Conservation (phyloP, 2,329 filamentous ascomycete species). For the Acarospora socialis region DNA sequence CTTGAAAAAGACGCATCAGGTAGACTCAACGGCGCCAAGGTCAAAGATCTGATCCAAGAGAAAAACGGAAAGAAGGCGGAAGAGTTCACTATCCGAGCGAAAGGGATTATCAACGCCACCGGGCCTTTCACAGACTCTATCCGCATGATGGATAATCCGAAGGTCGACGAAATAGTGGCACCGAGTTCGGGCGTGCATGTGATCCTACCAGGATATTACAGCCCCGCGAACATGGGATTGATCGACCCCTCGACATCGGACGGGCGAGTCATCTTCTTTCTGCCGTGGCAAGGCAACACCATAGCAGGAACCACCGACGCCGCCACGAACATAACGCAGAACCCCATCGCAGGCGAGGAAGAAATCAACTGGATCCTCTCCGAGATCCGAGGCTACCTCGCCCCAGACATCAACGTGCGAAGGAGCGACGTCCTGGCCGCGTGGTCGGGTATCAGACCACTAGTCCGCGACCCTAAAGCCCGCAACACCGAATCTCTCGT, state of each 20-base stretch:
- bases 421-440: constrained; percentile 78
- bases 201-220: constrained; percentile 76
- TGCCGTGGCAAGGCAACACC: constrained; percentile 86
- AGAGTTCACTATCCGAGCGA: constrained; percentile 59
- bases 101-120: constrained; percentile 76
- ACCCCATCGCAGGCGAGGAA: constrained; percentile 65
- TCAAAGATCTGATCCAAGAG: constrained; percentile 56
- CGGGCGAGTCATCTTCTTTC: constrained; percentile 82
- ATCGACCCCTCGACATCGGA: constrained; percentile 79
- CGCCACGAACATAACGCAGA: constrained; percentile 54
- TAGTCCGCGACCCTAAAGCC: constrained; percentile 76
- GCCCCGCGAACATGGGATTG: constrained; percentile 71
- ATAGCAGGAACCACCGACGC: constrained; percentile 82
- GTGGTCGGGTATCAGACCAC: constrained; percentile 75
- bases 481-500: constrained; percentile 77
- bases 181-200: constrained; percentile 78
- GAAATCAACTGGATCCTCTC: constrained; percentile 80
- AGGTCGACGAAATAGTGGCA: constrained; percentile 62
- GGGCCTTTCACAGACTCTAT: constrained; percentile 79
- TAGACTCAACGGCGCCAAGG: constrained; percentile 55
- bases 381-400: constrained; percentile 68
- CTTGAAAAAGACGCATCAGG: constrained; percentile 62
- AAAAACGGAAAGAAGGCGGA: constrained; percentile 46
- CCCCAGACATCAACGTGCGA: constrained; percentile 71
- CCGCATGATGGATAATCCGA: constrained; percentile 66